phyloP scores from a whole-genome alignment of 192 early-diverging fungal genomes.

The Cetraspora pellucida region DNA sequence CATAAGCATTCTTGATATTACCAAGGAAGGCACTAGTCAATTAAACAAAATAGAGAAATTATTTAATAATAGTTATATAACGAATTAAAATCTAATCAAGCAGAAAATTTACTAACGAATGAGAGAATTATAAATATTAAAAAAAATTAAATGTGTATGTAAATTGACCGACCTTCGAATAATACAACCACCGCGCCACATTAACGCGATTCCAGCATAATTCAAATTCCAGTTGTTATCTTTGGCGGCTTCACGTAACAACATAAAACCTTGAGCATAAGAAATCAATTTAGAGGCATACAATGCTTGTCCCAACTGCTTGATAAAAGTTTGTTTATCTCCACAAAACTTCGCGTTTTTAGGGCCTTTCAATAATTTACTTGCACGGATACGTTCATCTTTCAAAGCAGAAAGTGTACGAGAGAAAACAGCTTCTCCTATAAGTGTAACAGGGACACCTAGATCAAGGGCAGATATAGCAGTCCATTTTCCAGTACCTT shows the following conservation, averaged over 20 bases:
- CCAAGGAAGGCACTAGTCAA: conserved; percentile 84
- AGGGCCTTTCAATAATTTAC: conserved; percentile 83
- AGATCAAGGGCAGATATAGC: conserved; percentile 93
- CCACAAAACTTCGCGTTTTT: conserved; percentile 67
- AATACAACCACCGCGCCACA: conserved; percentile 99
- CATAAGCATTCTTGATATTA: conserved; percentile 96
- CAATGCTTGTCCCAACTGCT: conserved; percentile 88
- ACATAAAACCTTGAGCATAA: conserved; percentile 99
- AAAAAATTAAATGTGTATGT: not conserved
- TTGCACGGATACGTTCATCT: conserved; percentile 91
- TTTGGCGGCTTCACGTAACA: conserved; percentile 93
- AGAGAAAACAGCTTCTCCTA: conserved; percentile 97
- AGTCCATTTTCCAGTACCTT: conserved; percentile 99
- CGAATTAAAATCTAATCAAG: too few species aligned
- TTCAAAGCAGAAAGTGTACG: conserved; percentile 97
- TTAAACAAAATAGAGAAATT: not conserved
- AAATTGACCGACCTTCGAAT: conserved; percentile 62
- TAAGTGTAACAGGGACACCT: conserved; percentile 95
- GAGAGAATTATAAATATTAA: not conserved
- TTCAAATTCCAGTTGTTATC: conserved; percentile 93
- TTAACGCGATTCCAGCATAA: conserved; percentile 96
- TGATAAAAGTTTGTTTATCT: conserved; percentile 87
- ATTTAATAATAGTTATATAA: not conserved
- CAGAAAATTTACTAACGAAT: too few species aligned
- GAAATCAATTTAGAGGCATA: conserved; percentile 99